phyloP scores from a whole-genome alignment of 2,329 filamentous ascomycete genomes.

The Trichoderma atrobrunneum region DNA sequence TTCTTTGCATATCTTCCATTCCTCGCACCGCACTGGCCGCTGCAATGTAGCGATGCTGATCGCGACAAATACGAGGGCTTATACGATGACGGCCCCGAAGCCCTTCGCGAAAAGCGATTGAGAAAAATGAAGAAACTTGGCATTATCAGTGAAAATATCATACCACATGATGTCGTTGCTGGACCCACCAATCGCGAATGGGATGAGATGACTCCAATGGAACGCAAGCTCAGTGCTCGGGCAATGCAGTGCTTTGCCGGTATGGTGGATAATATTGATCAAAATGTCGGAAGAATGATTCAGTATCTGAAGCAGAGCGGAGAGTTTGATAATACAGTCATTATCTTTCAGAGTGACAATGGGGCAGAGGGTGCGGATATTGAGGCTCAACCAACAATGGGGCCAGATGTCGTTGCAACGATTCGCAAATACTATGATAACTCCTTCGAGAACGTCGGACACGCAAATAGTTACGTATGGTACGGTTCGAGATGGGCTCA shows the following conservation, averaged over 20 bases:
- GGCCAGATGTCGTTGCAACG: conserved; percentile 21
- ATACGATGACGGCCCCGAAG: conserved; percentile 60
- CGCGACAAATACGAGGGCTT: conserved; percentile 42
- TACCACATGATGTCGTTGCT: conserved; percentile 46
- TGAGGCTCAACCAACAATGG: conserved; percentile 39
- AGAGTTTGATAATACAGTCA: conserved; percentile 62
- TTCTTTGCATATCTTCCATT: conserved; percentile 62
- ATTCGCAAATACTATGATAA: conserved; percentile 26
- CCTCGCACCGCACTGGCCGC: conserved; percentile 61
- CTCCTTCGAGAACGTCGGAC: background rate
- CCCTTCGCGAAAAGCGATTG: conserved; percentile 42
- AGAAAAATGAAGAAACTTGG: conserved; percentile 46
- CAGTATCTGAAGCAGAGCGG: conserved; percentile 53
- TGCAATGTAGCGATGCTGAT: conserved; percentile 39
- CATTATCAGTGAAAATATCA: conserved; percentile 38
- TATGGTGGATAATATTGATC: conserved; percentile 62
- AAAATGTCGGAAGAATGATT: conserved; percentile 57
- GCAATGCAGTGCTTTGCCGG: conserved; percentile 62
- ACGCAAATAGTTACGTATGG: conserved; percentile 50
- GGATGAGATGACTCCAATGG: conserved; percentile 45
- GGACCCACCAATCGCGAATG: conserved; percentile 37
- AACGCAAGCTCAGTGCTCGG: conserved; percentile 45
- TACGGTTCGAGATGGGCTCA: conserved; percentile 57
- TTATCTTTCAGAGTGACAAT: conserved; percentile 63
- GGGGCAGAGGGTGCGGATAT: conserved; percentile 60